Conservation (phyloP, 2,329 filamentous ascomycete genomes). For the Lithohypha guttulata region DNA sequence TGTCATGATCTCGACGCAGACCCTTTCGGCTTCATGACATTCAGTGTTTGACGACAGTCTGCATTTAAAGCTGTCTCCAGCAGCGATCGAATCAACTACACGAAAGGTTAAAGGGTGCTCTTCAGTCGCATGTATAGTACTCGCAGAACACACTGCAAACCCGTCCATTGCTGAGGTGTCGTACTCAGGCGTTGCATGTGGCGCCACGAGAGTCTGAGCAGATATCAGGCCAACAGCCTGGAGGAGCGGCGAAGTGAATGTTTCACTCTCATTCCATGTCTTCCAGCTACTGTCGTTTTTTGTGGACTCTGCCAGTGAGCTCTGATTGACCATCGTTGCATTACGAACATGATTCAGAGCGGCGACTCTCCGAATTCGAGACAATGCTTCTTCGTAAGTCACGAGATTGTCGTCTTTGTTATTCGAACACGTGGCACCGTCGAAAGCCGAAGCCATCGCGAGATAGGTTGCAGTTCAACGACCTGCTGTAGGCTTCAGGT, state of each 20-base stretch:
- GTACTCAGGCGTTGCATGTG: conserved; percentile 18
- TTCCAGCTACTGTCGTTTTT: no score
- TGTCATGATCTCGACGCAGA: conserved; percentile 26
- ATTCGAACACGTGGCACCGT: neutral
- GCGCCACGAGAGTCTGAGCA: neutral
- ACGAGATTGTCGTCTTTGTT: neutral
- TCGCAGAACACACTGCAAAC: conserved; percentile 21
- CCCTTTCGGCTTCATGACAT: no score
- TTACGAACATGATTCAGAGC: no score
- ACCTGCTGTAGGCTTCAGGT: no score
- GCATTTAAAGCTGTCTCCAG: conserved; percentile 19
- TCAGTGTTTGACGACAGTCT: no score
- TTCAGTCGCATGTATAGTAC: conserved; percentile 16
- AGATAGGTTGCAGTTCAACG: no score
- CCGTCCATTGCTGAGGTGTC: conserved; percentile 27
- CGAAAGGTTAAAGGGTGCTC: conserved; percentile 17
- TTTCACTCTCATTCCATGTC: no score
- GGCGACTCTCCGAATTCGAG: neutral
- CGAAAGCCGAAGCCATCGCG: neutral
- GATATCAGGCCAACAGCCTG: neutral
- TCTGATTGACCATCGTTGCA: no score
- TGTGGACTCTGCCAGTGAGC: no score
- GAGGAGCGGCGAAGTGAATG: neutral
- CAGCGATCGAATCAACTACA: conserved; percentile 17
- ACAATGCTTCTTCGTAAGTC: neutral